A percentile compares a stretch with the other conserved stretches of the same genome.
These are phyloP conservation scores for Lactifluus rugatus DNA, from an alignment of 768 basidiomycete species.

Conservation along the genomic window DNA sequence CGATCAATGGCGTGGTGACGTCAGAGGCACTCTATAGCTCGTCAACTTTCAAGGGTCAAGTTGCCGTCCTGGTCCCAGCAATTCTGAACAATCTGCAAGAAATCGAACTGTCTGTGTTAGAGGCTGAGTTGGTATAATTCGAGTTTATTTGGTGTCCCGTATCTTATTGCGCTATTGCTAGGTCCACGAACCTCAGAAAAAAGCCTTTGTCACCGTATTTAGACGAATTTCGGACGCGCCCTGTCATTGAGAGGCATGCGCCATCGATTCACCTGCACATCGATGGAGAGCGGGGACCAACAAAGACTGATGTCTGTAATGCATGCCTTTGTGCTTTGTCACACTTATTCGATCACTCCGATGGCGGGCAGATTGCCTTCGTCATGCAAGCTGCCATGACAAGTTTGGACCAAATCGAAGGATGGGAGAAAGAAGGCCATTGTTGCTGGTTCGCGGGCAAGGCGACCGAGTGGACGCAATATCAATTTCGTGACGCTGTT, in stretches of 20 bases:
- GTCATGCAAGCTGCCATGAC: conserved; percentile 68
- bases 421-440: conserved; percentile 61
- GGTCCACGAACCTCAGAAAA: conserved; percentile 54
- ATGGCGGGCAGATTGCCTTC: conserved; percentile 60
- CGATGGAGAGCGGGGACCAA: conserved; percentile 81
- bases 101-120: conserved; percentile 46
- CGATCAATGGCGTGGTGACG: conserved; percentile 66
- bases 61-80: conserved; percentile 58
- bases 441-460: conserved; percentile 77
- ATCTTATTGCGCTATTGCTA: conserved; percentile 24
- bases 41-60: conserved; percentile 62
- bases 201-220: conserved; percentile 69
- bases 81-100: conserved; percentile 60
- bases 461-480: conserved; percentile 79
- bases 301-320: conserved; percentile 59
- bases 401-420: conserved; percentile 47
- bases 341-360: conserved; percentile 64
- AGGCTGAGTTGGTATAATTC: conserved; percentile 51
- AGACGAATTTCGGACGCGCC: conserved; percentile 74
- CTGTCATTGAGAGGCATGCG: conserved; percentile 70
- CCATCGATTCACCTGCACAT: conserved; percentile 84
- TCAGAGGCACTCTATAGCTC: conserved; percentile 79
- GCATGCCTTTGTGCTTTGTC: conserved; percentile 65
- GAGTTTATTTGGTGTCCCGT: neutral
- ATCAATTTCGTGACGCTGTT: conserved; percentile 87